phyloP scores from a whole-genome alignment of 495 filamentous ascomycete species.

The Podospora tetraspora region DNA sequence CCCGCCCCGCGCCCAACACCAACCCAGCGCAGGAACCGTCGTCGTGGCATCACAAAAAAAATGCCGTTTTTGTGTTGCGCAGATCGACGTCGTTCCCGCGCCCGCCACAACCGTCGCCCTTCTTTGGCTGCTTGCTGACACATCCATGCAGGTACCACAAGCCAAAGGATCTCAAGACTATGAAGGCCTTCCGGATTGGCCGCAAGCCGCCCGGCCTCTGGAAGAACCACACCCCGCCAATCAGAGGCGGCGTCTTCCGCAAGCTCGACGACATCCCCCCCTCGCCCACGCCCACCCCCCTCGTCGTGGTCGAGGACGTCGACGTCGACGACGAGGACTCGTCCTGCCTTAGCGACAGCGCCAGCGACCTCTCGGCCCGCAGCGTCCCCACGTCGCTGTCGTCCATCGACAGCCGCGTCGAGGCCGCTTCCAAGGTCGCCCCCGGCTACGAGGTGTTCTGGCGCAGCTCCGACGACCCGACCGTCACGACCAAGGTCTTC shows the following conservation, averaged over 20 bases:
- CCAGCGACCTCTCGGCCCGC: neutral
- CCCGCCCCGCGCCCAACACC: neutral
- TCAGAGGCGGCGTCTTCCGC: constrained; percentile 76
- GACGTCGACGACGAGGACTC: constrained; percentile 8
- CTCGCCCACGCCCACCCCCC: neutral
- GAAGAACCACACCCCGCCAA: constrained; percentile 74
- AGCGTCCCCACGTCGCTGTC: constrained; percentile 1
- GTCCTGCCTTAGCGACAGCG: neutral
- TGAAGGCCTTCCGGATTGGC: constrained; percentile 74
- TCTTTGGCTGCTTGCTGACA: constrained; percentile 19
- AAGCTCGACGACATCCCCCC: constrained; percentile 22
- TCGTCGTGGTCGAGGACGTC: constrained; percentile 4
- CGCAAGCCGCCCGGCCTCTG: constrained; percentile 62
- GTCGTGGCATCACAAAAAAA: neutral
- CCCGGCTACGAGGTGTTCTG: neutral
- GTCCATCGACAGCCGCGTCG: constrained; percentile 4
- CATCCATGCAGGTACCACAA: constrained; percentile 61
- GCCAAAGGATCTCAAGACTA: constrained; percentile 57
- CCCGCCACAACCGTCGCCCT: neutral
- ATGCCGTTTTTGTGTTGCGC: neutral
- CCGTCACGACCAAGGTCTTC: neutral
- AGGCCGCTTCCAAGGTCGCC: neutral
- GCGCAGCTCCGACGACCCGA: neutral
- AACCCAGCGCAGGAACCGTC: too few species aligned
- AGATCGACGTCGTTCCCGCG: neutral